Base-by-base conservation (phyloP, 2,329 filamentous ascomycete genomes). In the Stemphylium beticola region DNA sequence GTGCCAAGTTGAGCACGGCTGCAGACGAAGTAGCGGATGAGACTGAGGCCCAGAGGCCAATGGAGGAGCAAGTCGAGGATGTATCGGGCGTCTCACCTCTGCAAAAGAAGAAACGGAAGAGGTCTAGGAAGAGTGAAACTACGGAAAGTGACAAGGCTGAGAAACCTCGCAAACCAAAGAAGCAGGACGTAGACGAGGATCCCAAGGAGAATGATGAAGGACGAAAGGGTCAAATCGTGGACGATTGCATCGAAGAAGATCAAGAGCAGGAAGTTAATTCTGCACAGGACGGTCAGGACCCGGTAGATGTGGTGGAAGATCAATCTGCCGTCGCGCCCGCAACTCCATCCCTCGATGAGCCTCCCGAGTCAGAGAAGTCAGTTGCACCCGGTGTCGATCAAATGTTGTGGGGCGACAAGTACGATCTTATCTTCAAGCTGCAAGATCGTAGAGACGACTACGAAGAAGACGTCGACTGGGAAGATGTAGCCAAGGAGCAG, bases 391-490 rank as follows among this genome's bases (percentile, higher is more conserved):
- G 61, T 49, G 57, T 57, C 14, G 56, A 64, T 14, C 62, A 71
- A 15, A 78, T 79, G 71, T 67, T 73, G 37, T 65, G 70, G 51
- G 77, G 78, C 18, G 78, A 80, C 58, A 74, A 74, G 39, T 73
- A 73, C 52, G 74, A 78, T 46, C 65, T 78, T 4, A 60, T 79
- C 67, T 74, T 11, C 64, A 78, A 51, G 64, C 66, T 77, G 62
- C 42, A 52, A 46, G 32, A 59, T 6, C 33, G 46, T 2, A 62
- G 69, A 17, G 34, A 43, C 14, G 49, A 47, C 11, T 47, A 66
- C 9, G 62, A 73, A 26, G 72, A 75, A n/a, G 67, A 67, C n/a
- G 71, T 76, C 7, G 52, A 72, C 12, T 78, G 76, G 75, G 66
- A 58, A 4, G 55, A 55, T 17, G 20, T 61, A 3, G 53, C 45